Conservation (phyloP, 2,329 filamentous ascomycete genomes). For the Beauveria pseudobassiana region DNA sequence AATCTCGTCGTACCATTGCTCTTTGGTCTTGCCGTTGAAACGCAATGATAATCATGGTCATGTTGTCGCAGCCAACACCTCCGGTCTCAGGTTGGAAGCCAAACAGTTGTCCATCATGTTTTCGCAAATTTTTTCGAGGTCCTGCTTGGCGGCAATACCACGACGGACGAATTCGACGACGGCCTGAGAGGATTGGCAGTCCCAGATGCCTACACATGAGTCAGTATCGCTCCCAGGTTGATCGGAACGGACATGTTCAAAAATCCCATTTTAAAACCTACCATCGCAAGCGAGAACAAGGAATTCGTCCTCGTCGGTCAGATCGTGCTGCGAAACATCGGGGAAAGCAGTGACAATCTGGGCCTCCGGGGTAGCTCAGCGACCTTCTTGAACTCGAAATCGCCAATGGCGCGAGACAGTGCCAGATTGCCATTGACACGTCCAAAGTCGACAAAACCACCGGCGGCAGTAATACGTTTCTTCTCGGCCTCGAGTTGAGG, state of each 20-base stretch:
- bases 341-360: slow-evolving; percentile 97
- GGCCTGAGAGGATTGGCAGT: slow-evolving; percentile 96
- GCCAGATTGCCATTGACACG: slow-evolving; percentile 97
- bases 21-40: slow-evolving; percentile 85
- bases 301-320: slow-evolving; percentile 92
- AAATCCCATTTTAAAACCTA: slow-evolving; percentile 35
- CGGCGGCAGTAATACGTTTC: slow-evolving; percentile 88
- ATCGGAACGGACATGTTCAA: not conserved
- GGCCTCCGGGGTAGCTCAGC: slow-evolving; percentile 95
- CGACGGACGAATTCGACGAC: slow-evolving; percentile 95
- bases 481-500: slow-evolving; percentile 98
- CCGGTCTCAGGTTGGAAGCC: slow-evolving; percentile 94
- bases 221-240: slow-evolving; percentile 5
- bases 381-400: slow-evolving; percentile 99
- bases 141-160: slow-evolving; percentile 93
- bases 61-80: slow-evolving; percentile 97
- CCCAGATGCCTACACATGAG: slow-evolving; percentile 77
- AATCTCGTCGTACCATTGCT: slow-evolving; percentile 97
- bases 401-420: slow-evolving; percentile 91
- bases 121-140: slow-evolving; percentile 90
- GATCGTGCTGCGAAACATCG: slow-evolving; percentile 85
- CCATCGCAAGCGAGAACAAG: slow-evolving; percentile 87
- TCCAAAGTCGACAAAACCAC: slow-evolving; percentile 96
- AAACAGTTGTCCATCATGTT: slow-evolving; percentile 99
- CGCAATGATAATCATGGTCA: slow-evolving; percentile 93